Base-by-base conservation (phyloP, 2,329 filamentous ascomycete species). In the Diplodia mutila region DNA sequence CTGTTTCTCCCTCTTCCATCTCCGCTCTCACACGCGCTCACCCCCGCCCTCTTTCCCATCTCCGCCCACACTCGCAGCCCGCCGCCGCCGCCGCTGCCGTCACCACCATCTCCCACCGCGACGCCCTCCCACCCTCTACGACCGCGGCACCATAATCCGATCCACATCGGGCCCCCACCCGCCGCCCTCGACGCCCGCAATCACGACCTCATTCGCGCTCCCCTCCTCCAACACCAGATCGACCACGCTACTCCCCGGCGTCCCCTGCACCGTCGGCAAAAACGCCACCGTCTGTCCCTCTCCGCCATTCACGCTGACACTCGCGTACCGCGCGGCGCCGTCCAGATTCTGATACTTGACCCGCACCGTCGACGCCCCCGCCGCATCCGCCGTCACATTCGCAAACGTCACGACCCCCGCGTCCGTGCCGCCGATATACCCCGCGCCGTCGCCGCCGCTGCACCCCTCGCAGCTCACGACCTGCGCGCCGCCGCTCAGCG, bases 281-380 rank as follows among this genome's bases (percentile, higher is more conserved):
- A 90, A 90, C 0, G 87, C 86, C 2, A 88, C 70, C 18, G 78
- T 79, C 72, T 85, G 80, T 9, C 71, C 72, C 0, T 73, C 73
- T 37, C 80, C 80, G 0, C 85, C 86, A 69, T 90, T 89, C 2
- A 90, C 86, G 2, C 76, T 78, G 1, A 89, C 84, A 48, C 81
- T 80, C 0, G 85, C 86, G 72, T 83, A 85, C 29, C 88, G 75
- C 70, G 87, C 82, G 0, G 73, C 73, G 0, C 71, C 81, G 69
- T 90, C 86, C 0, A 85, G 85, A 68, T 89, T 89, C 16, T 82
- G 73, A 72, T 86, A 85, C 70, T 85, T 82, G 65, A 90, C 81
- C 1, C 84, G 76, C 11, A 90, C 77, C 0, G 86, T 88, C 0
- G 81, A 85, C 14, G 79, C 73, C 0, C 81, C 83, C 0, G 81